Percentiles rank a stretch among this genome's conserved stretches.
These are phyloP conservation scores for Talaromyces marneffei DNA, from an alignment of 2,329 filamentous ascomycete genomes.

Conservation along the genomic window DNA sequence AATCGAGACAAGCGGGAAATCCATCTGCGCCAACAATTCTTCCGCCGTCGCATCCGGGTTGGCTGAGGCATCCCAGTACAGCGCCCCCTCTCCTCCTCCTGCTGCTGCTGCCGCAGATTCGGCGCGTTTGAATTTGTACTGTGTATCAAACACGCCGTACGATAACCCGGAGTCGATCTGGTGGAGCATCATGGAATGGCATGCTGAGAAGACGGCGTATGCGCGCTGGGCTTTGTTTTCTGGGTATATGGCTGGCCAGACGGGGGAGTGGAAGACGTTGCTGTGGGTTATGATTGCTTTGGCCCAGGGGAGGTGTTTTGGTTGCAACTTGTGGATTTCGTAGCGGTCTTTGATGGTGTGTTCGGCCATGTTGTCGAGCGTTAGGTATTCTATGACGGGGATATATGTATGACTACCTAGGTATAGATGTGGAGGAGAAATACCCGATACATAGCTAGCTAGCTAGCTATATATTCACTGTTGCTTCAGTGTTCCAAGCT, in stretches of 20 bases:
- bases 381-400: not conserved
- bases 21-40: conserved; percentile 24
- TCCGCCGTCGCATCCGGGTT: not conserved
- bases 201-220: not conserved
- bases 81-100: conserved; percentile 14
- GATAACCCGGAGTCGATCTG: conserved; percentile 30
- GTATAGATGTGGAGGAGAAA: too few species aligned
- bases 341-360: conserved; percentile 10
- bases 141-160: conserved; percentile 36
- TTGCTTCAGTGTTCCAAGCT: too few species aligned
- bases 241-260: conserved; percentile 16
- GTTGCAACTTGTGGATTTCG: conserved; percentile 16
- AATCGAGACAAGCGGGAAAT: conserved; percentile 34
- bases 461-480: too few species aligned
- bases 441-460: too few species aligned
- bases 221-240: conserved; percentile 11
- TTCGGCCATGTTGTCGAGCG: not conserved
- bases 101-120: conserved; percentile 17
- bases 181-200: conserved; percentile 28
- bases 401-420: too few species aligned
- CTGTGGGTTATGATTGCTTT: conserved; percentile 16
- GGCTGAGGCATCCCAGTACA: not conserved
- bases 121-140: conserved; percentile 31
- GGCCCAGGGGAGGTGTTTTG: conserved; percentile 14
- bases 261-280: conserved; percentile 17